Conservation (phyloP, 768 basidiomycete genomes). For the Pholiota microspora region DNA sequence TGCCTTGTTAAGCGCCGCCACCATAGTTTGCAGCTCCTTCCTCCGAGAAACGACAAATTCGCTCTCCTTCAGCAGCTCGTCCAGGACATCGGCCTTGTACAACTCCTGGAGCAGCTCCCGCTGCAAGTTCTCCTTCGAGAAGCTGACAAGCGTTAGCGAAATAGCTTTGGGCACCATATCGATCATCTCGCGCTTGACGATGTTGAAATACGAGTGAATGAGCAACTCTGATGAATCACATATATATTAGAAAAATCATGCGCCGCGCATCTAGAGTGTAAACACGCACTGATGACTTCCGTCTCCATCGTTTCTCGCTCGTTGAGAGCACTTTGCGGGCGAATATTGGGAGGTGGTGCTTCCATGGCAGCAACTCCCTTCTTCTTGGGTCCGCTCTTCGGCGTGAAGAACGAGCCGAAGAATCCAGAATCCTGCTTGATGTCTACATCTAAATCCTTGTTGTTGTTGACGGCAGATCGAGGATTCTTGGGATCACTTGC, state of each 20-base stretch:
- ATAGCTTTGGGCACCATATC: slow-evolving; percentile 99
- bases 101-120: slow-evolving; percentile 92
- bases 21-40: slow-evolving; percentile 94
- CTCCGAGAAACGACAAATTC: slow-evolving; percentile 86
- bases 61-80: slow-evolving; percentile 93
- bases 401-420: slow-evolving; percentile 94
- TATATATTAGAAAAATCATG: background rate
- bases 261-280: background rate
- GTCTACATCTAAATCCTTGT: slow-evolving; percentile 92
- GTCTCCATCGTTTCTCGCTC: slow-evolving; percentile 98
- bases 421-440: slow-evolving; percentile 85
- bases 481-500: slow-evolving; percentile 66
- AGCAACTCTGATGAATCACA: slow-evolving; percentile 64
- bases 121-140: slow-evolving; percentile 94
- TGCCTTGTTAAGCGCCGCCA: slow-evolving; percentile 92
- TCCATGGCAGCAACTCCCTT: slow-evolving; percentile 51
- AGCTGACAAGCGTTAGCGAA: slow-evolving; percentile 85
- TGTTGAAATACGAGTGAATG: slow-evolving; percentile 96
- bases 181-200: slow-evolving; percentile 99
- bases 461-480: slow-evolving; percentile 77
- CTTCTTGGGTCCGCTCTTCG: slow-evolving; percentile 56
- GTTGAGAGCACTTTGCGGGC: slow-evolving; percentile 86
- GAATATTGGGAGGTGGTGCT: slow-evolving; percentile 82
- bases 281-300: slow-evolving; percentile 92
- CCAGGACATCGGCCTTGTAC: slow-evolving; percentile 95